A percentile compares a stretch with the other conserved stretches of the same genome.
Evolutionary conservation across 2,329 filamentous ascomycete species (phyloP).

Genomic region (Rhynchosporium agropyri): DNA sequence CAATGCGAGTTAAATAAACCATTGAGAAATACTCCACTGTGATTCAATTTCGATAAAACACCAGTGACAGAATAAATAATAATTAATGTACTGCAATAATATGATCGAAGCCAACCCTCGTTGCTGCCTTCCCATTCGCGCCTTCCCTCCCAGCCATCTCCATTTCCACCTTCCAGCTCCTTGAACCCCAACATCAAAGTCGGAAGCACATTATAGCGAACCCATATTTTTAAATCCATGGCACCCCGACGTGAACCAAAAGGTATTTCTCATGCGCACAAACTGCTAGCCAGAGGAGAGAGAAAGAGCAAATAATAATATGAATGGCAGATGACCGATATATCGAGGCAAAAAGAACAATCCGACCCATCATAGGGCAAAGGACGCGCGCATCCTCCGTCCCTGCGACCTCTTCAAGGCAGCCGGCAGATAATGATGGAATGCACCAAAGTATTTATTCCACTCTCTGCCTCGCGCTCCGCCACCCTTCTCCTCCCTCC

Average conservation of each 20-base stretch:
- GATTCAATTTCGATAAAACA: too few species aligned
- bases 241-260: neutral
- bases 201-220: neutral
- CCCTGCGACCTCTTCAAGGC: too few species aligned
- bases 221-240: neutral
- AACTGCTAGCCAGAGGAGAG: too few species aligned
- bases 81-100: neutral
- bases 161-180: too few species aligned
- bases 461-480: too few species aligned
- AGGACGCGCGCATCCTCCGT: conserved; percentile 1
- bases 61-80: neutral
- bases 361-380: neutral
- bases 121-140: neutral
- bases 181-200: neutral
- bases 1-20: too few species aligned
- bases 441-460: too few species aligned
- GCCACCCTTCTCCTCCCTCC: too few species aligned
- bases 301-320: neutral
- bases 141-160: neutral
- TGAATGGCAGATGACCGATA: neutral
- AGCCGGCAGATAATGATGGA: too few species aligned
- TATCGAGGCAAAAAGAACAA: neutral
- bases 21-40: too few species aligned
- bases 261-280: neutral
- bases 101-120: neutral